Conservation (phyloP, 768 basidiomycete genomes). For the Leucocoprinus leucothites region DNA sequence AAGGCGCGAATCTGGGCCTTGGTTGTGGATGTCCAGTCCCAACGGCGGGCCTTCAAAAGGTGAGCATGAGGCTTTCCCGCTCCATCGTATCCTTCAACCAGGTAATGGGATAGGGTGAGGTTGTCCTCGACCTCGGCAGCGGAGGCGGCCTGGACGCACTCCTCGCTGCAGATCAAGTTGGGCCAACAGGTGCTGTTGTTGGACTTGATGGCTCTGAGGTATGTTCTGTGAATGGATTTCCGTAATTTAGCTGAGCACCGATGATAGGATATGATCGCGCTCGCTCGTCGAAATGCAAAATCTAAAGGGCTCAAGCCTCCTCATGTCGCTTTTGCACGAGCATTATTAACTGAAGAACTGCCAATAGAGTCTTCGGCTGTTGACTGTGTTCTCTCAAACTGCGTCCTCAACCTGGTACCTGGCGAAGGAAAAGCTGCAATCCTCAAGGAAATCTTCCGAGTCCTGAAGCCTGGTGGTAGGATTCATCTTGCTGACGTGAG, state of each 20-base stretch:
- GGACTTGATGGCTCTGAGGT: conserved; percentile 54
- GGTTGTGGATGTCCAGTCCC: conserved; percentile 54
- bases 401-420: conserved; percentile 51
- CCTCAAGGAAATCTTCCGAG: conserved; percentile 43
- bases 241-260: background rate
- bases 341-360: conserved; percentile 37
- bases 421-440: conserved; percentile 35
- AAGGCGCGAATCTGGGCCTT: conserved; percentile 44
- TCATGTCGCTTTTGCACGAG: conserved; percentile 46
- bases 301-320: conserved; percentile 41
- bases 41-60: conserved; percentile 43
- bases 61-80: conserved; percentile 14
- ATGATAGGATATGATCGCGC: conserved; percentile 46
- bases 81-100: background rate
- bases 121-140: conserved; percentile 53
- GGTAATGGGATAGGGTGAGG: conserved; percentile 46
- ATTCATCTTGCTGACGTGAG: conserved; percentile 49
- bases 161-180: conserved; percentile 48
- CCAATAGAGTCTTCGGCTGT: conserved; percentile 46
- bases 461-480: conserved; percentile 57
- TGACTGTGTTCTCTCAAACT: conserved; percentile 58
- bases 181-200: conserved; percentile 45
- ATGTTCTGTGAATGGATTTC: conserved; percentile 9
- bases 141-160: conserved; percentile 58
- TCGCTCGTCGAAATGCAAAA: conserved; percentile 43